These are phyloP conservation scores for Stereum hirsutum DNA, from an alignment of 1,284 basidiomycete species.

Conservation along the genomic window DNA sequence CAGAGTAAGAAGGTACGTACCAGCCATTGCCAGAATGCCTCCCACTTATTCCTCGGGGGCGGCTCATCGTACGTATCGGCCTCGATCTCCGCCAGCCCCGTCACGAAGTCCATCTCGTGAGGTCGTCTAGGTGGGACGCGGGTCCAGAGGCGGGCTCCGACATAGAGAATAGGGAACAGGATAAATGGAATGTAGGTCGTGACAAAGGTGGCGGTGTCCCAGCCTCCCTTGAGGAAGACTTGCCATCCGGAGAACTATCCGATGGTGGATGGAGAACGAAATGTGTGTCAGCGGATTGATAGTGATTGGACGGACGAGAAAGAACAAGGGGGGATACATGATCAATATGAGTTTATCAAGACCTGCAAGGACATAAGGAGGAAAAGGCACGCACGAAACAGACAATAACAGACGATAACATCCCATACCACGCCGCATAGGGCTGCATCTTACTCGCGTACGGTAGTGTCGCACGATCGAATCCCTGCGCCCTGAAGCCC, in stretches of 20 bases:
- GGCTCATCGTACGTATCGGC: slow-evolving; percentile 64
- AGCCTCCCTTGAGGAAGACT: slow-evolving; percentile 66
- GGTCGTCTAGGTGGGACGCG: slow-evolving; percentile 35
- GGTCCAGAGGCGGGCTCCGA: slow-evolving; percentile 45
- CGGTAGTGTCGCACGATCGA: slow-evolving; percentile 58
- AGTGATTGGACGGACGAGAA: too few relatives aligned
- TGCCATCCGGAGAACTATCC: slow-evolving; percentile 62
- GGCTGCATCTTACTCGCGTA: slow-evolving; percentile 60
- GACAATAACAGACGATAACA: slow-evolving; percentile 46
- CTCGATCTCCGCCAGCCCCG: slow-evolving; percentile 64
- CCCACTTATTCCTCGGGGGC: slow-evolving; percentile 54
- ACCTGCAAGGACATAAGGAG: too few relatives aligned
- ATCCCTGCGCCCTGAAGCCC: slow-evolving; percentile 70
- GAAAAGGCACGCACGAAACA: slow-evolving; percentile 47
- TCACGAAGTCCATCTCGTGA: slow-evolving; percentile 73
- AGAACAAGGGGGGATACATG: too few relatives aligned
- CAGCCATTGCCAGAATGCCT: slow-evolving; percentile 68
- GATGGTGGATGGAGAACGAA: slow-evolving; percentile 2
- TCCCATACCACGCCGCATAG: slow-evolving; percentile 63
- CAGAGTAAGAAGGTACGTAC: slow-evolving; percentile 29
- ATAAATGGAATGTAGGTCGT: slow-evolving; percentile 69
- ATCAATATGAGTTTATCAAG: too few relatives aligned
- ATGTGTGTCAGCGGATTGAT: too few relatives aligned
- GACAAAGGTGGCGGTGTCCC: slow-evolving; percentile 41
- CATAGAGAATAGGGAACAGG: slow-evolving; percentile 69